phyloP scores from a whole-genome alignment of 768 basidiomycete species.

The Chlorophyllum brunneum region DNA sequence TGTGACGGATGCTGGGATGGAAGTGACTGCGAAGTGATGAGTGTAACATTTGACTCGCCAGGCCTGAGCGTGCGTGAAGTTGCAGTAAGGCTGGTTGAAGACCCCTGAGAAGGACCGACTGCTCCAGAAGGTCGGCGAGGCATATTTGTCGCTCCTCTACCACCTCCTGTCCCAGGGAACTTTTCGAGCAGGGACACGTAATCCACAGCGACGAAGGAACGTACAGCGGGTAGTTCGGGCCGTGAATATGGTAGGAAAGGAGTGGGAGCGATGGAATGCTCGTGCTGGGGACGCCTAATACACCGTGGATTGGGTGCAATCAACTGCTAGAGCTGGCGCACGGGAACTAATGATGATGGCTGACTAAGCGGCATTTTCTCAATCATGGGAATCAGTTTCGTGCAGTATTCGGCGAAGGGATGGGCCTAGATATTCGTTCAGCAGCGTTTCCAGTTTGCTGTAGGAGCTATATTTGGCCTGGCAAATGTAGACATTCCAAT shows the following conservation, averaged over 20 bases:
- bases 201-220: background rate
- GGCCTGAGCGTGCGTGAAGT: background rate
- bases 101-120: conserved; percentile 31
- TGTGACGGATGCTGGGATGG: conserved; percentile 28
- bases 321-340: too few relatives aligned
- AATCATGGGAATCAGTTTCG: too few relatives aligned
- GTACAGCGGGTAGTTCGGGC: too few relatives aligned
- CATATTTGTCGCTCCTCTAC: conserved; percentile 25
- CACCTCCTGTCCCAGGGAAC: conserved; percentile 1
- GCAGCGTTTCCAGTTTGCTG: too few relatives aligned
- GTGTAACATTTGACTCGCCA: background rate
- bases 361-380: too few relatives aligned
- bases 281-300: too few relatives aligned
- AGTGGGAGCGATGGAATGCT: background rate
- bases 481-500: too few relatives aligned
- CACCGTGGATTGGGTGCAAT: too few relatives aligned
- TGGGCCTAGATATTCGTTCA: too few relatives aligned
- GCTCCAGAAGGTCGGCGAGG: conserved; percentile 63
- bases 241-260: conserved; percentile 1
- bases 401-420: too few relatives aligned
- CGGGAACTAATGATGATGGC: too few relatives aligned
- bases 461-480: too few relatives aligned
- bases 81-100: conserved; percentile 19
- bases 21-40: conserved; percentile 1
- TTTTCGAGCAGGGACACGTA: conserved; percentile 7